These are phyloP conservation scores for Zea mays DNA, from an alignment of 176 grass and related monocot species.

Conservation along the genomic window DNA sequence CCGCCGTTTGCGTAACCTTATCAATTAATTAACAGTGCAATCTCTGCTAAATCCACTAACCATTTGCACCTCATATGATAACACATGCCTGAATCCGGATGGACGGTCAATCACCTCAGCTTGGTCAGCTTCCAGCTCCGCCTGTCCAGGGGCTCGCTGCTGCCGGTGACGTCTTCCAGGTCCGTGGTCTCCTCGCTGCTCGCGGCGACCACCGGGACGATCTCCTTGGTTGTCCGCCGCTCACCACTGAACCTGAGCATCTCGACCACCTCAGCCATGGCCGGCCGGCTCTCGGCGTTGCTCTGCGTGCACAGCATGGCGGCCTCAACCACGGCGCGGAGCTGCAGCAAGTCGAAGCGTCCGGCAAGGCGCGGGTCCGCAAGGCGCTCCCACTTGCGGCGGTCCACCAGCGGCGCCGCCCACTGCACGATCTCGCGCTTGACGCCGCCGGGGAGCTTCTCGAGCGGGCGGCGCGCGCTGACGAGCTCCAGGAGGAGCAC, in stretches of 20 bases:
- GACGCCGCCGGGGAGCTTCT: slow-evolving; percentile 58
- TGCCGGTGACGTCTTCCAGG: slow-evolving; percentile 39
- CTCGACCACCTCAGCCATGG: slow-evolving; percentile 58
- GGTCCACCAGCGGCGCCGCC: slow-evolving; percentile 51
- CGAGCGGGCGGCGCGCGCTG: slow-evolving; percentile 55
- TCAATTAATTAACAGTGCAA: slow-evolving; percentile 18
- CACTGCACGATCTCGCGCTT: slow-evolving; percentile 74
- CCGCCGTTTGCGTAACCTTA: neutral
- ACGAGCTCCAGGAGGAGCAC: slow-evolving; percentile 65
- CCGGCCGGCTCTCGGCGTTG: slow-evolving; percentile 39
- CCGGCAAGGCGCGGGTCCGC: slow-evolving; percentile 54
- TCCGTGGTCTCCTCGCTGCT: slow-evolving; percentile 35
- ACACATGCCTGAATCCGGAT: neutral
- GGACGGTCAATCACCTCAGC: slow-evolving; percentile 28
- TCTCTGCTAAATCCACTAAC: neutral
- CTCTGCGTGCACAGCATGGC: slow-evolving; percentile 58
- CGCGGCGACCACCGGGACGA: slow-evolving; percentile 37
- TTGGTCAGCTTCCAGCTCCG: slow-evolving; percentile 45
- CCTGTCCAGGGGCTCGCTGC: slow-evolving; percentile 53
- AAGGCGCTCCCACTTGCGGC: slow-evolving; percentile 54
- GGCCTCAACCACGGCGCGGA: slow-evolving; percentile 41
- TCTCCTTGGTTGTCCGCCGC: slow-evolving; percentile 47
- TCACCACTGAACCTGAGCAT: slow-evolving; percentile 49
- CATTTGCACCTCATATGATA: slow-evolving; percentile 24
- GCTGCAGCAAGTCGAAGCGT: slow-evolving; percentile 48